Base-by-base conservation (phyloP, 371 early-diverging fungal species). In the Mucor mucedo region DNA sequence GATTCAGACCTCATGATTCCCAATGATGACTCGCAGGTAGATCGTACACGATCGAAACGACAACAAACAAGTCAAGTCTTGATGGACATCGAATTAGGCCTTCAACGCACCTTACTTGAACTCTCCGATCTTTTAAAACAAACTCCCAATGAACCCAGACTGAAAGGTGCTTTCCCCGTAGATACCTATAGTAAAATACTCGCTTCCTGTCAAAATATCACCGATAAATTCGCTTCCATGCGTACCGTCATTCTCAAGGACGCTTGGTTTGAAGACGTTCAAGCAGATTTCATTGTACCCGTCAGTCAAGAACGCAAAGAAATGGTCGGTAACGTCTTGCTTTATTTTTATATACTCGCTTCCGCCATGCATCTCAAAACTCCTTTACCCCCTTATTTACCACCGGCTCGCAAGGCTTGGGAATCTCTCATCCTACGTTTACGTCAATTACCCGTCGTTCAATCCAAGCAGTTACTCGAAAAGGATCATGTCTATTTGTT, bases 151-250 rank as follows among this genome's bases (percentile, higher is more conserved):
- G 95, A 95, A 68, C 95, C 95, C 1, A 85, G 95, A 55, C 73
- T 93, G 29, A 92, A 91, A 72, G 95, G 95, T 5, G 86, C 87
- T 9, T 95, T 92, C 62, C 95, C 95, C 2, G 78, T 76, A 2
- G 69, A 65, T 0, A 83, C 84, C 0, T 95, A 95, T 64, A 75
- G 77, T 35, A 69, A 82, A 13, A 87, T 93, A 65, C 70, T 92
- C 6, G 75, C 71, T 2, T 86, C 88, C 5, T 87, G 90, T 64
- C 90, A 93, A 67, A 86, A 82, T n/a, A 82, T 95, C 45, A 68
- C 93, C 49, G 93, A 93, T 67, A 82, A 85, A 38, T 84, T 92
- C 50, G 58, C 90, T 42, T 83, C 90, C 3, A 86, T 91, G 81
- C 82, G 91, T 0, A 78, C 85, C 9, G 87, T 87, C 27, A 80